phyloP scores from a whole-genome alignment of 257 asterid species.

The Fraxinus pennsylvanica region DNA sequence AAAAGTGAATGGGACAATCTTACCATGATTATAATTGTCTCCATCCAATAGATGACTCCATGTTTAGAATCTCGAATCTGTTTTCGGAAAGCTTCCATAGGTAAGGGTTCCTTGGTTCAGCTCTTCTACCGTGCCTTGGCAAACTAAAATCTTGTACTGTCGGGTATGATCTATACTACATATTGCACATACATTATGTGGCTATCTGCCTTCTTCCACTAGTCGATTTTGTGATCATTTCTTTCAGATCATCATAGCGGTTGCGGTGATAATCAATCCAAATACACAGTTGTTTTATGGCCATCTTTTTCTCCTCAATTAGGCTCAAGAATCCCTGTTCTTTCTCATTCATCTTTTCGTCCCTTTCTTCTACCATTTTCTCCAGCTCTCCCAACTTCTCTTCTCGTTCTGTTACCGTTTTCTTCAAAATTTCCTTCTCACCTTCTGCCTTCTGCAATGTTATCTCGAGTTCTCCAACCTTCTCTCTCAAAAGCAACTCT shows the following conservation, averaged over 20 bases:
- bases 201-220: slow-evolving; percentile 49
- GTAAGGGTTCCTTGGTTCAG: neutral
- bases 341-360: slow-evolving; percentile 51
- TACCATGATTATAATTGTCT: neutral
- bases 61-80: neutral
- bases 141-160: neutral
- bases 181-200: slow-evolving; percentile 27
- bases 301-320: slow-evolving; percentile 81
- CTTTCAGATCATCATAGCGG: slow-evolving; percentile 63
- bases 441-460: slow-evolving; percentile 39
- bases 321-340: slow-evolving; percentile 56
- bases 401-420: slow-evolving; percentile 36
- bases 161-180: neutral
- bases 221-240: slow-evolving; percentile 45
- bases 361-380: slow-evolving; percentile 42
- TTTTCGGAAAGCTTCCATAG: neutral
- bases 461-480: slow-evolving; percentile 41
- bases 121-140: neutral
- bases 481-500: slow-evolving; percentile 34
- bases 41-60: too few relatives aligned
- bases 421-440: slow-evolving; percentile 43
- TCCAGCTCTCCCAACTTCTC: slow-evolving; percentile 46
- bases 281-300: slow-evolving; percentile 71
- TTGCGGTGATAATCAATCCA: slow-evolving; percentile 77
- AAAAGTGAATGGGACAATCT: neutral